Evolutionary conservation across 2,329 filamentous ascomycete genomes (phyloP).

Genomic region (Ophiobolus disseminans): DNA sequence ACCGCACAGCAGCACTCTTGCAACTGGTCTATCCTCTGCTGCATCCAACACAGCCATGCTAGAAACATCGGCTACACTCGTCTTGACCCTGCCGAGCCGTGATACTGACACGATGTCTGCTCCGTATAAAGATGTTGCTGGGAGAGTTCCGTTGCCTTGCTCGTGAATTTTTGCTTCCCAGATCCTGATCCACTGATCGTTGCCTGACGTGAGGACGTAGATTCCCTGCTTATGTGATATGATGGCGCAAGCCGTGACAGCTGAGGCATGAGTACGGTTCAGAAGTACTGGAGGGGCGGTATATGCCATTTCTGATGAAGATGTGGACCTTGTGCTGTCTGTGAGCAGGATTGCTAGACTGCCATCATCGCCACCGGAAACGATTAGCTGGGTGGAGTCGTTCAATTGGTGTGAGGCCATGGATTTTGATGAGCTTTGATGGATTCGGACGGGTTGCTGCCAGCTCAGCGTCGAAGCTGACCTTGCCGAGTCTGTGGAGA

Average conservation of each 20-base stretch:
- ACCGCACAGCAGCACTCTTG: constrained; percentile 40
- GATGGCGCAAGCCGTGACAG: constrained; percentile 66
- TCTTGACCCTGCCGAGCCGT: constrained; percentile 46
- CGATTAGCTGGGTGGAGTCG: constrained; percentile 57
- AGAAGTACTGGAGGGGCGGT: constrained; percentile 51
- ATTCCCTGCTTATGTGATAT: constrained; percentile 25
- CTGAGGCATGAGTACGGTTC: constrained; percentile 71
- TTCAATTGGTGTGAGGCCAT: constrained; percentile 47
- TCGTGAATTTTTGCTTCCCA: constrained; percentile 49
- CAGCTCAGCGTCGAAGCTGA: constrained; percentile 38
- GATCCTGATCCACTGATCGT: constrained; percentile 58
- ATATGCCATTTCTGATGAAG: constrained; percentile 26
- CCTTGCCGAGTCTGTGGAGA: background rate
- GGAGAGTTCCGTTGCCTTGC: background rate
- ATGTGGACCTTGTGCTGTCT: background rate
- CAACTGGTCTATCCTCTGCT: background rate
- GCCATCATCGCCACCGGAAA: constrained; percentile 90
- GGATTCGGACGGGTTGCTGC: constrained; percentile 55
- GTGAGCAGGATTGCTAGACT: constrained; percentile 63
- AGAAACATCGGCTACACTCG: constrained; percentile 63
- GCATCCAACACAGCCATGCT: constrained; percentile 54
- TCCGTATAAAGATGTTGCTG: background rate
- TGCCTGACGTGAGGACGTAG: constrained; percentile 48
- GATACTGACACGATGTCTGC: constrained; percentile 37
- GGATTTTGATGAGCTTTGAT: constrained; percentile 81